Percentiles rank a stretch among this genome's conserved stretches.
Evolutionary conservation across 305 asterid genomes (phyloP).

Genomic region (Ilex paraguariensis): DNA sequence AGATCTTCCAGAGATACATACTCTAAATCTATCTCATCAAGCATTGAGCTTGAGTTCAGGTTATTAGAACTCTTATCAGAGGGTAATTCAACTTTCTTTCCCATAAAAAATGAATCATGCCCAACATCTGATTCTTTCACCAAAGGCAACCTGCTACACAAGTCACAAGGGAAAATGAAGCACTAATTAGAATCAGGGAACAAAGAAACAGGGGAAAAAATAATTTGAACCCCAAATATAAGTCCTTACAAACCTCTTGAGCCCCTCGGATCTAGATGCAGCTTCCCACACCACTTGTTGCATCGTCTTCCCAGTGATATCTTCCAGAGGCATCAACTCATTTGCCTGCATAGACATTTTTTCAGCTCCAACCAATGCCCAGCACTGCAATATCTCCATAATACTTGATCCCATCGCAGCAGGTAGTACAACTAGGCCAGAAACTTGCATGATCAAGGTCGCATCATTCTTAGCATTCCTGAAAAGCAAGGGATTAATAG

Average conservation of each 20-base stretch:
- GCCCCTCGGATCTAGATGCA: conserved; percentile 49
- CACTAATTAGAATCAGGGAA: no score
- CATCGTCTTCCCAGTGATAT: conserved; percentile 77
- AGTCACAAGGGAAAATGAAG: no score
- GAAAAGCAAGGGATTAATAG: conserved; percentile 82
- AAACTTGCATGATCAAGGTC: conserved; percentile 87
- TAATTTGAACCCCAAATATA: neutral
- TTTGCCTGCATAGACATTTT: conserved; percentile 96
- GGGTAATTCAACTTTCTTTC: conserved; percentile 23
- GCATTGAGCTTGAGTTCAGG: conserved; percentile 25
- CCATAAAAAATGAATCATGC: conserved; percentile 21
- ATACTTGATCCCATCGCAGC: conserved; percentile 94
- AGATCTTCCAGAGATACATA: conserved; percentile 80
- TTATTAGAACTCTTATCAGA: conserved; percentile 21
- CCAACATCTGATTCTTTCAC: neutral
- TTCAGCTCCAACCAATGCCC: conserved; percentile 91
- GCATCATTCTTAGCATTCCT: conserved; percentile 65
- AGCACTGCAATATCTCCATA: conserved; percentile 75
- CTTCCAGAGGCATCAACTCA: conserved; percentile 92
- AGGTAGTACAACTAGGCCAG: conserved; percentile 92
- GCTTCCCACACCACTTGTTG: conserved; percentile 86
- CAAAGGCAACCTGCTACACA: no score
- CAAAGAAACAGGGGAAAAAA: no score
- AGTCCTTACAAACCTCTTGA: conserved; percentile 48
- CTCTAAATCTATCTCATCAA: conserved; percentile 41